Conservation (phyloP, 768 basidiomycete genomes). For the Mycena olivaceomarginata region DNA sequence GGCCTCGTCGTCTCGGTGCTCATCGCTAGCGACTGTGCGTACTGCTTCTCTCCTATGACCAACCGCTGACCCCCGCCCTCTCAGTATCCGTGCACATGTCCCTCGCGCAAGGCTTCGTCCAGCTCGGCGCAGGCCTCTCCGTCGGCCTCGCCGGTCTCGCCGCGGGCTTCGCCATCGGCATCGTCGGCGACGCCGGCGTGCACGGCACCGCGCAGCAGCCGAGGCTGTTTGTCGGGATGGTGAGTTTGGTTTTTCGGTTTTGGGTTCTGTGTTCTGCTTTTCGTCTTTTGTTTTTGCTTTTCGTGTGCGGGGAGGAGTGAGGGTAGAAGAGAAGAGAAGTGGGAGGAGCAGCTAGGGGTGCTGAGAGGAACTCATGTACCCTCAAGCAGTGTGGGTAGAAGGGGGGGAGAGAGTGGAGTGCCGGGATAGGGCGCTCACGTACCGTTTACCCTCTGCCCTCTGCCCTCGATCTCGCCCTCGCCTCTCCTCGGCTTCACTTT, state of each 20-base stretch:
- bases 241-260: slow-evolving; percentile 44
- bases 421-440: too few relatives aligned
- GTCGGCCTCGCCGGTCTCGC: slow-evolving; percentile 97
- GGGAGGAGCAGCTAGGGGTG: too few relatives aligned
- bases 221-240: slow-evolving; percentile 95
- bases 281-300: too few relatives aligned
- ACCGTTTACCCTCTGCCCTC: too few relatives aligned
- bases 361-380: too few relatives aligned
- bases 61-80: neutral
- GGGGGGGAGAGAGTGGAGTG: too few relatives aligned
- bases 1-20: slow-evolving; percentile 99
- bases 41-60: neutral
- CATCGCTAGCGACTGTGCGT: slow-evolving; percentile 91
- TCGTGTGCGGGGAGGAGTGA: too few relatives aligned
- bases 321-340: too few relatives aligned
- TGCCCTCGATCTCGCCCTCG: too few relatives aligned
- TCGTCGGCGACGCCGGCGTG: slow-evolving; percentile 99
- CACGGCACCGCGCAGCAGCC: slow-evolving; percentile 98
- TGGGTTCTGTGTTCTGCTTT: too few relatives aligned
- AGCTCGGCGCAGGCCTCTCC: slow-evolving; percentile 94
- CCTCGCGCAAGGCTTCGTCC: slow-evolving; percentile 94
- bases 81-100: slow-evolving; percentile 87
- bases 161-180: slow-evolving; percentile 98
- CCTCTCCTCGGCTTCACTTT: too few relatives aligned
- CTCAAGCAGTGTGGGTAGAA: too few relatives aligned